Base-by-base conservation (phyloP, 148 eudicot species). In the Dysphania ambrosioides region DNA sequence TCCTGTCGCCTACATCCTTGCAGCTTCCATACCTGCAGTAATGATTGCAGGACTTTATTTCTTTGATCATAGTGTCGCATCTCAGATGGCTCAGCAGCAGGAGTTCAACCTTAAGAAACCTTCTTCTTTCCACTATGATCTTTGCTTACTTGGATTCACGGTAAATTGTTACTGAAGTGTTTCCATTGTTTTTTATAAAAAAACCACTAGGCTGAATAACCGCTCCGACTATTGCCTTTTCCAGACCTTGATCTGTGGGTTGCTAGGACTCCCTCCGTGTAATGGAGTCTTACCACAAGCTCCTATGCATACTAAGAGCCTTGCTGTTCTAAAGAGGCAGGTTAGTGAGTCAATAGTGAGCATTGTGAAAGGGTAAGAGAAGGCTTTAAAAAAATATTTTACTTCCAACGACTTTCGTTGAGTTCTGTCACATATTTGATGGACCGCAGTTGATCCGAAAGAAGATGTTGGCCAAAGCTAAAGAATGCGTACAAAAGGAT, bases 31-130 rank as follows among this genome's bases (percentile, higher is more conserved):
- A 81, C 97, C 98, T 70, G 97, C 98, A 56, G n/a, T 86, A 71
- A 88, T 94, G 93, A 88, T 94, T 34, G 98, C 98, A 8, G 98
- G 96, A 47, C 85, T 94, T 56, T 91, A 91, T 82, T 94, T 94
- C 82, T 94, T 91, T 40, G 98, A 94, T 78, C 98, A 94, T 66
- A 91, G 93, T 75, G 98, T 94, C 51, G 98, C 98, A 78, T 76
- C 98, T 63, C 96, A 94, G 73, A 66, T 94, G 97, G 93, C 98
- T 51, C 97, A 91, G 49, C 98, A 94, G 68, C 86, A 86, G 75
- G 98, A 94, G 74, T 94, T 88, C 78, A 94, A 94, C 76, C 93
- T 91, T 44, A 89, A 88, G 78, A 94, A 89, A 30, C 97, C 98
- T 31, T 79, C 91, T 65, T 87, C 98, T 35, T 94, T 87, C 71